Evolutionary conservation across 495 filamentous ascomycete species (phyloP), one percentile per base, ranked within the genome.

Genomic region (Xanthoparmelia taractica): DNA sequence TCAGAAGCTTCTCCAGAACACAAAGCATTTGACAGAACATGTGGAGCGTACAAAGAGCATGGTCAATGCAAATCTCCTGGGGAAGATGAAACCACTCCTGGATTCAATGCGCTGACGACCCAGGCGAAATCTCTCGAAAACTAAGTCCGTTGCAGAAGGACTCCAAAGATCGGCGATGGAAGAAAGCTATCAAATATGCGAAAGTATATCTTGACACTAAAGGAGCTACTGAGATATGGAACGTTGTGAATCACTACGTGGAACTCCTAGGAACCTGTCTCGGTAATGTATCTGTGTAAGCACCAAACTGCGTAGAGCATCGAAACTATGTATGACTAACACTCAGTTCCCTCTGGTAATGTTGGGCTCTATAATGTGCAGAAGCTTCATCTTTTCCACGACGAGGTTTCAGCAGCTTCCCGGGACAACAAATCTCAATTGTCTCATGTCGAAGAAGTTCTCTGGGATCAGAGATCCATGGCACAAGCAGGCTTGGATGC

Each of bases 311-410:
- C 38, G 7, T 15, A 15, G 8, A 40, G 7, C 18, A 5, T n/a
- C 2, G n/a, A 20, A 41, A 18, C 15, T 20, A 41, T 41, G 20
- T n/a, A 8, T 6, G 20, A 20, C 43, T 47, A 47, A 47, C 4
- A 47, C 43, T n/a, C 18, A 10, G 8, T 20, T 11, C 20, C 8
- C 4, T 8, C 43, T 47, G 23, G 43, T 11, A 20, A 47, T 23
- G 43, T 47, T 47, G 43, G 43, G n/a, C 43, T 47, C 43, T 47
- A 47, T 23, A 47, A 47, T 47, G 43, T 20, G 43, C 43, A 47
- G 5, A 47, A 47, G 18, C 20, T 47, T 23, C 20, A 23, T 23
- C 2, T 23, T 47, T 17, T 47, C n/a, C 43, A 23, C 43, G 20
- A 47, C 7, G 43, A 47, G 20, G 20, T 23, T 47, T 47, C 43